Evolutionary conservation across 805 yeast genomes (phyloP), one percentile per base, ranked within the genome.

Genomic region (Candida wancherniae): DNA sequence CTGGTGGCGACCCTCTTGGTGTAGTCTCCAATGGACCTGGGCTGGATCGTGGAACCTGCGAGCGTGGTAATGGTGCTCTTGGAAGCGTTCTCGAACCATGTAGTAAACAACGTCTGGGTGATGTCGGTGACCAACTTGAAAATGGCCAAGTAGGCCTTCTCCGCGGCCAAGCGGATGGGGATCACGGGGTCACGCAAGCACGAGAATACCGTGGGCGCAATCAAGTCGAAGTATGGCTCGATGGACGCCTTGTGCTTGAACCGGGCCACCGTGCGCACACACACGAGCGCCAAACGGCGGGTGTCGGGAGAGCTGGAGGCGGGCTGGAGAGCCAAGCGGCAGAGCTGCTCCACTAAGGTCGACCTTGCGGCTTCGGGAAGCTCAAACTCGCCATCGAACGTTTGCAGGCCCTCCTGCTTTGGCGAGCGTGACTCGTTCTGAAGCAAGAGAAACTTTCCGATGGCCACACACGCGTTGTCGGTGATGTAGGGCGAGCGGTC

Each of bases 141-240:
- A 11, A 86, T 52, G 2, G 84, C 75, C 43, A 88, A 54, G 55
- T 73, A 87, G 1, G 94, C 87, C 62, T 85, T 85, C 55, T 90
- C 98, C 6, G 95, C 95, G 1, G 97, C 96, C 40, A 90, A 68
- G 50, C 87, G 88, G 45, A 90, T 80, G 4, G 98, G 97, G 49
- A 90, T 85, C 28, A 84, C 67, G n/a, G 79, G 70, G 50, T 88
- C 96, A 43, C 98, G 71, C 23, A 90, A 80, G 53, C 92, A 80
- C 0, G 80, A 63, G 54, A 90, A 90, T 2, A 87, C 78, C 9
- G 84, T 67, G 9, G 92, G 85, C 3, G 72, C 84, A 30, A 90
- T 47, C 0, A 58, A 39, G 43, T 77, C 77, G 40, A 74, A 61
- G 46, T 69, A 64, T 9, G 81, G 77, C 34, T 61, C 58, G 28